phyloP scores from a whole-genome alignment of 495 filamentous ascomycete species.

The Bacidia gigantensis region DNA sequence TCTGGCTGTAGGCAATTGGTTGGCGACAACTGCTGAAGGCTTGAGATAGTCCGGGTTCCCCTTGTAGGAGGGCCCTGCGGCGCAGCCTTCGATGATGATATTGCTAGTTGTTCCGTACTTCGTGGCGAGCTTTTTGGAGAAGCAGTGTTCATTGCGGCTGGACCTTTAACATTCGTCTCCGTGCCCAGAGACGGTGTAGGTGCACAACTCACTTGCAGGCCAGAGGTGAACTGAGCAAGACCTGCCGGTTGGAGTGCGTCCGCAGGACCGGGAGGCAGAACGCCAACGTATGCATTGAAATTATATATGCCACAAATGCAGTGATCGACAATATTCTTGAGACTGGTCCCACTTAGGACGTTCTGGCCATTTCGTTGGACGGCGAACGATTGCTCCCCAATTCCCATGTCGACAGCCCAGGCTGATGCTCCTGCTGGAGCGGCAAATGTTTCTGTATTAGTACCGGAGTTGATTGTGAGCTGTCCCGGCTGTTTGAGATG shows the following conservation, averaged over 20 bases:
- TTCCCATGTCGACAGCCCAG: constrained; percentile 38
- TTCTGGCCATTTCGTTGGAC: constrained; percentile 31
- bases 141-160: not conserved
- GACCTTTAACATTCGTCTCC: not conserved
- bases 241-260: constrained; percentile 11
- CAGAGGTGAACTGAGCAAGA: constrained; percentile 5
- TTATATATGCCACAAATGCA: constrained; percentile 51
- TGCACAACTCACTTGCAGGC: constrained; percentile 8
- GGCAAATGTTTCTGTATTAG: constrained; percentile 29
- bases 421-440: constrained; percentile 39
- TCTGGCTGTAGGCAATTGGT: constrained; percentile 12
- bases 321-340: constrained; percentile 35
- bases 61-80: not conserved
- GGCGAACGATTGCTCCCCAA: constrained; percentile 39
- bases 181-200: constrained; percentile 10
- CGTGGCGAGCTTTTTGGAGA: not conserved
- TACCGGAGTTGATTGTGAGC: constrained; percentile 36
- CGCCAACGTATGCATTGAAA: constrained; percentile 42
- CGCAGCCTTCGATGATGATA: not conserved
- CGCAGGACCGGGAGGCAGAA: constrained; percentile 9
- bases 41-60: constrained; percentile 9
- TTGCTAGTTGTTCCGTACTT: not conserved
- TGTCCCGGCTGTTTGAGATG: constrained; percentile 6
- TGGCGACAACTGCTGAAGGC: constrained; percentile 7
- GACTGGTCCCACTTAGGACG: constrained; percentile 38